phyloP scores from a whole-genome alignment of 164 flowering plant genomes.

The Aristolochia fimbriata region DNA sequence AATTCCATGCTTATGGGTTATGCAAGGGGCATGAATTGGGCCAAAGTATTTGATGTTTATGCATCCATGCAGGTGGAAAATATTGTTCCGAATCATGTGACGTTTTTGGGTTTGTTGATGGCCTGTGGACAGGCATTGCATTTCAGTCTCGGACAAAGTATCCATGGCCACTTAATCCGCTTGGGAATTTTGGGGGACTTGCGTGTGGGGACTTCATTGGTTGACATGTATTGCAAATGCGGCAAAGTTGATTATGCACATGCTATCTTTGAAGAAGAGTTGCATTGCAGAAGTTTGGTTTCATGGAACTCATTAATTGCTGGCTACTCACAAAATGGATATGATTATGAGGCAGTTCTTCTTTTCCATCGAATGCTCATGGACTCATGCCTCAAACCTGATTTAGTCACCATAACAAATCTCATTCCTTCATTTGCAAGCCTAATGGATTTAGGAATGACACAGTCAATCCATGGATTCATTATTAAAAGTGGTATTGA shows the following conservation, averaged over 20 bases:
- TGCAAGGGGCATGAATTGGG: conserved; percentile 21
- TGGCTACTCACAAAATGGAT: conserved; percentile 31
- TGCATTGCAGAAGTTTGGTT: conserved; percentile 25
- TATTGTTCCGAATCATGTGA: conserved; percentile 22
- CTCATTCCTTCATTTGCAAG: conserved; percentile 28
- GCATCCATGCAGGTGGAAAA: conserved; percentile 15
- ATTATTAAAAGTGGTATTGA: conserved; percentile 23
- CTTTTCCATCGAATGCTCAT: conserved; percentile 18
- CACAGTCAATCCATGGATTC: conserved; percentile 20
- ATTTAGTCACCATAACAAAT: conserved; percentile 31
- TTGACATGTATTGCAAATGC: conserved; percentile 33
- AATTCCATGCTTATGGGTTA: conserved; percentile 27
- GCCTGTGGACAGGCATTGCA: conserved; percentile 23
- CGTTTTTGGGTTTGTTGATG: conserved; percentile 28
- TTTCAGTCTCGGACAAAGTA: conserved; percentile 20
- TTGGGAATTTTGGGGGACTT: conserved; percentile 19
- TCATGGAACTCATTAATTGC: conserved; percentile 32
- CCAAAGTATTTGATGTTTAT: conserved; percentile 22
- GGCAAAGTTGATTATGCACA: conserved; percentile 23
- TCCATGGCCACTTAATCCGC: conserved; percentile 24
- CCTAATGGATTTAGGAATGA: conserved; percentile 11
- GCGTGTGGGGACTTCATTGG: conserved; percentile 23
- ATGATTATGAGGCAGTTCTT: conserved; percentile 17
- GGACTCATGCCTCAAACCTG: conserved; percentile 20
- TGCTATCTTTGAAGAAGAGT: conserved; percentile 23